phyloP scores from a whole-genome alignment of 768 basidiomycete genomes.

The Suillus spraguei region DNA sequence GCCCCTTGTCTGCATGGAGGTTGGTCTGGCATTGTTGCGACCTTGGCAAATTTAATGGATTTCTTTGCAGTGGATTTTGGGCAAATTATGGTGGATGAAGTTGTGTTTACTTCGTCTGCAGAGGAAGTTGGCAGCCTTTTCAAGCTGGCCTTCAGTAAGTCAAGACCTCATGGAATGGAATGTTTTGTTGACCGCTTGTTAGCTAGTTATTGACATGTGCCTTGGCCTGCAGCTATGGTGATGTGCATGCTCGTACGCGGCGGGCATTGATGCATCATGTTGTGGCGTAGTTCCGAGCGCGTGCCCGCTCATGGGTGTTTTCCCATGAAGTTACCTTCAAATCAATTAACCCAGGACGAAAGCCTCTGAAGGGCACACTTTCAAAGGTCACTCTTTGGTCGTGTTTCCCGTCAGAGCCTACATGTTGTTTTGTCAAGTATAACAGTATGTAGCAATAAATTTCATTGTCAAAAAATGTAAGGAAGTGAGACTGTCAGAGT shows the following conservation, averaged over 20 bases:
- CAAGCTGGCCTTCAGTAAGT: slow-evolving; percentile 6
- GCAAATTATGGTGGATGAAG: slow-evolving; percentile 6
- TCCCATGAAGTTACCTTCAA: slow-evolving; percentile 24
- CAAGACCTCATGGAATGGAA: neutral
- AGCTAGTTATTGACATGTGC: slow-evolving; percentile 5
- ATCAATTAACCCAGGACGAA: slow-evolving; percentile 41
- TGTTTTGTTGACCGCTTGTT: neutral
- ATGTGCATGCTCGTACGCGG: slow-evolving; percentile 4
- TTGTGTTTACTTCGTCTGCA: neutral
- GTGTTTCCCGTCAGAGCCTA: slow-evolving; percentile 29
- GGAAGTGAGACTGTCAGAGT: neutral
- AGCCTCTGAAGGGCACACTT: slow-evolving; percentile 26
- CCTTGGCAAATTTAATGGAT: neutral
- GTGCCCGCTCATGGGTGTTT: slow-evolving; percentile 3
- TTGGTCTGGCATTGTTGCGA: neutral
- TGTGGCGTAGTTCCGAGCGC: neutral
- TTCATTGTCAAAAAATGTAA: neutral
- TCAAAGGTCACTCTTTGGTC: slow-evolving; percentile 4
- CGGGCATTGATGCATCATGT: neutral
- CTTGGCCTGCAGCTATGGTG: slow-evolving; percentile 2
- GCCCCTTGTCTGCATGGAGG: slow-evolving; percentile 2
- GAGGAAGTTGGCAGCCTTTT: slow-evolving; percentile 6
- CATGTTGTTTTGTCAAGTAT: slow-evolving; percentile 33
- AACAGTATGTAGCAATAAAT: slow-evolving; percentile 31
- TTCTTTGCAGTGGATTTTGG: neutral